These are phyloP conservation scores for Oryza coarctata DNA, from an alignment of 176 grass and related monocot species.

Conservation along the genomic window DNA sequence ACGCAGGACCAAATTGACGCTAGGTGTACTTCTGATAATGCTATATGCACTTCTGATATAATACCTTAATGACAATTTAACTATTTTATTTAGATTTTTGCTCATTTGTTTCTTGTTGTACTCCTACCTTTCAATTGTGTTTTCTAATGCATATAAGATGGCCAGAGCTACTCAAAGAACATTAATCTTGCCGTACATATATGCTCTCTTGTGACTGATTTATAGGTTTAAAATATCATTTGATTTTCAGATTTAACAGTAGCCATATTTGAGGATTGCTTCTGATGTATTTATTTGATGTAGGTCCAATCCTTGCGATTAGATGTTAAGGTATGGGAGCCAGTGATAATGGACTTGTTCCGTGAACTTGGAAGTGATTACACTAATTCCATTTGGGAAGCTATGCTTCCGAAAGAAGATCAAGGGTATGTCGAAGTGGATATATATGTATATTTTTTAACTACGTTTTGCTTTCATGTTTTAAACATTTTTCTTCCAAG, in stretches of 20 bases:
- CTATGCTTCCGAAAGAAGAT: conserved; percentile 70
- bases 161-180: not conserved
- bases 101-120: not conserved
- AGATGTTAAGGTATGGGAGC: conserved; percentile 97
- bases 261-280: not conserved
- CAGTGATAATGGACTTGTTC: conserved; percentile 81
- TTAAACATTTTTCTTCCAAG: conserved; percentile 17
- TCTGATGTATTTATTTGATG: conserved; percentile 39
- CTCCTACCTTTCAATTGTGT: conserved; percentile 3
- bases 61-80: conserved; percentile 11
- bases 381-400: conserved; percentile 96
- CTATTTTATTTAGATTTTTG: conserved; percentile 2
- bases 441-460: not conserved
- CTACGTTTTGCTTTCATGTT: conserved; percentile 5
- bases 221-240: conserved; percentile 7
- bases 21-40: too few relatives aligned
- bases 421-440: conserved; percentile 59
- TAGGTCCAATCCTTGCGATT: conserved; percentile 90
- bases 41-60: conserved; percentile 1
- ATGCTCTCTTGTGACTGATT: not conserved
- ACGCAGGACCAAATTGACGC: too few relatives aligned
- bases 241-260: conserved; percentile 16
- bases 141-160: not conserved
- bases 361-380: conserved; percentile 81
- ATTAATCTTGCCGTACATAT: conserved; percentile 1